Base-by-base conservation (phyloP, 768 basidiomycete species). In the Bullera alba region DNA sequence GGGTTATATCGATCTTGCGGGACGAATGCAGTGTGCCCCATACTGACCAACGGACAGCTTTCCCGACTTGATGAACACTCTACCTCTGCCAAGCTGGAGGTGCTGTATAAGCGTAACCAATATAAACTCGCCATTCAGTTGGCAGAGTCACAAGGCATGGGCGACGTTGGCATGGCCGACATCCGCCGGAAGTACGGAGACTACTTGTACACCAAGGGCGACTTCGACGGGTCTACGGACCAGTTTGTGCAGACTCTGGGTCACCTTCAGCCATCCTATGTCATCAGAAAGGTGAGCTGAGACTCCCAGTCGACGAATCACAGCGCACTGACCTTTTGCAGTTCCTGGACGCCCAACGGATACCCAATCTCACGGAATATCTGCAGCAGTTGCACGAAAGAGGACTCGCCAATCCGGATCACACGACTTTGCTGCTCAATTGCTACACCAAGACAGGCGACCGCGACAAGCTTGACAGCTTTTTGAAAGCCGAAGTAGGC, bases 361-460 rank as follows among this genome's bases (percentile, higher is more conserved):
- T 96, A 48, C 86, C 91, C 56, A 90, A 92, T 67, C 84, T 99
- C 46, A 91, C 87, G 26, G 87, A 87, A 1, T 99, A 96, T 71
- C 79, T 99, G 0, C 92, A 97, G 79, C 92, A 93, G 69, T 77
- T 99, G 0, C 95, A 99, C 67, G 79, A 86, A 1, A 78, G 84
- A 0, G 85, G 87, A 0, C 81, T 93, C 5, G 93, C 95, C 25
- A 97, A 93, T 63, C 82, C 89, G 0, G 92, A 97, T 62, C 93
- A 96, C 65, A 99, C 95, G 0, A 97, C 95, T 0, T 82, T 99
- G 6, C 79, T 99, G 3, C 81, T 99, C 22, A 97, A 97, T 69
- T 91, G 92, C 5, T 97, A 95, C 73, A 95, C 95, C 45, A 97
- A 97, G 69, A 83, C 95, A 19, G 88, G 90, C 53, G 95, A 99